Conservation (phyloP, 1,284 basidiomycete species). For the Fomes fomentarius region DNA sequence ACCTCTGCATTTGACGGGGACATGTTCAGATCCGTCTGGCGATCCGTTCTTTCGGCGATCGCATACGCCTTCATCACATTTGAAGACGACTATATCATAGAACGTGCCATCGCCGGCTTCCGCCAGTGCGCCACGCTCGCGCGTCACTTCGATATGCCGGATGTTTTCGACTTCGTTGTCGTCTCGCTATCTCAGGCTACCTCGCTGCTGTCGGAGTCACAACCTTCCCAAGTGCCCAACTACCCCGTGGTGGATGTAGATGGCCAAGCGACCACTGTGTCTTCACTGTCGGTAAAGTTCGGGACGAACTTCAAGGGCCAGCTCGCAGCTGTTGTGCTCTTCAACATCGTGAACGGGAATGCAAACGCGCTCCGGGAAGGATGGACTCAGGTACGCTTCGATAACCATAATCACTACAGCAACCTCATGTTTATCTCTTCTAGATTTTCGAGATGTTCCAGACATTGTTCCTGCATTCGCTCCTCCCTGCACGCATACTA, state of each 20-base stretch:
- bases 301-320: constrained; percentile 97
- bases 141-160: constrained; percentile 85
- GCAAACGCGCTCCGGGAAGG: constrained; percentile 94
- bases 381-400: constrained; percentile 78
- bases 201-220: constrained; percentile 75
- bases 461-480: constrained; percentile 92
- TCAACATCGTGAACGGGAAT: constrained; percentile 97
- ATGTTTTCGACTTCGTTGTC: constrained; percentile 97
- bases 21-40: constrained; percentile 95
- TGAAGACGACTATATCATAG: constrained; percentile 96
- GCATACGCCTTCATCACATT: constrained; percentile 95
- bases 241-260: constrained; percentile 95
- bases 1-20: constrained; percentile 83
- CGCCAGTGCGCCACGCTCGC: constrained; percentile 95
- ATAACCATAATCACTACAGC: constrained; percentile 3
- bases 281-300: constrained; percentile 90
- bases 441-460: constrained; percentile 99
- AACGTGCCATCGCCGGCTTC: constrained; percentile 94
- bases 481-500: constrained; percentile 88
- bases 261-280: constrained; percentile 87
- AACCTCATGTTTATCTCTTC: neutral
- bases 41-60: constrained; percentile 88
- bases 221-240: constrained; percentile 76
- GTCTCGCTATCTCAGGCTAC: constrained; percentile 90
- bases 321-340: constrained; percentile 94